Evolutionary conservation across 2,329 filamentous ascomycete genomes (phyloP), one percentile per base, ranked within the genome.

Genomic region (Anthostomella pinea): DNA sequence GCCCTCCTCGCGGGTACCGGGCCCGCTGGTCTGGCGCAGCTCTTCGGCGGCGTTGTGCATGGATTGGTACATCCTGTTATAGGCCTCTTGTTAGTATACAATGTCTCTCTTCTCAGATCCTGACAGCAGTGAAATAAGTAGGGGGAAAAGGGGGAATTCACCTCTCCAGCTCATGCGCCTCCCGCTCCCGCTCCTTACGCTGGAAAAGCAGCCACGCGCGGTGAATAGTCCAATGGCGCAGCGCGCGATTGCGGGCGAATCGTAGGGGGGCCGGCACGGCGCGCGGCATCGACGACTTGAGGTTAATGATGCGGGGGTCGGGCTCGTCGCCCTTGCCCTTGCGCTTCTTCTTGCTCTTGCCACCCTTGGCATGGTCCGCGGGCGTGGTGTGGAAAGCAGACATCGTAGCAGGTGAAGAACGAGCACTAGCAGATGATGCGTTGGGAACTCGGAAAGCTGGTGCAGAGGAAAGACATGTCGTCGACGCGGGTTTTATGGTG

Each of bases 211-310:
- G 75, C 88, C 90, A 97, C 15, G 91, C 91, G 53, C 93, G 89
- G 72, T 97, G 90, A 65, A 98, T 97, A 33, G 93, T 97, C 93
- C 93, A 98, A 73, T 98, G 93, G 30, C 93, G 87, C 48, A 98
- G 81, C 65, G 81, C 78, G 38, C 93, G 83, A 64, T 85, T 85
- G 53, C 91, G 88, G 25, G 81, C 88, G 77, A 97, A 90, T 54
- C 88, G 85, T 48, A 98, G 78, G 1, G 93, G 90, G 0, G 77
- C 68, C 5, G 75, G 75, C 1, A 71, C 68, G n/a, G 59, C 61
- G 19, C 70, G 69, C 50, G 72, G 71, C 60, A 73, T 70, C 45
- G 72, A 69, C 33, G 64, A 55, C 39, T 64, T 66, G 40, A 75
- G 62, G 40, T 66, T 68, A 32, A 58, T 47, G 52, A 75, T 65